Conservation (phyloP, 805 yeast genomes). For the Tetrapisispora nanseiensis region DNA sequence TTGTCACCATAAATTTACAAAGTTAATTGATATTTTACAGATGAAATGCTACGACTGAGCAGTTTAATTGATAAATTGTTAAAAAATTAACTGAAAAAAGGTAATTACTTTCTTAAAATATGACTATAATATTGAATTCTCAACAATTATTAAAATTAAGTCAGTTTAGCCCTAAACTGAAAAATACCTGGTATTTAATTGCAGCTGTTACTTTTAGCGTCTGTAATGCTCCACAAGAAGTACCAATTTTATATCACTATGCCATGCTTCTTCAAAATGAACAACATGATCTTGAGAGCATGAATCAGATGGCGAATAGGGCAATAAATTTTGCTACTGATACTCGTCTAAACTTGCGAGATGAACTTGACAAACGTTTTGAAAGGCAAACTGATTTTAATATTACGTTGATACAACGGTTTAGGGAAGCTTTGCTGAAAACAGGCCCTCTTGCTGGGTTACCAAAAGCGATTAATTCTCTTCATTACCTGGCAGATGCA, state of each 20-base stretch:
- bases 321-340: conserved; percentile 13
- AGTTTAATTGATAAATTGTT: no score
- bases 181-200: conserved; percentile 59
- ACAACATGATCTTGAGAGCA: conserved; percentile 8
- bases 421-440: conserved; percentile 72
- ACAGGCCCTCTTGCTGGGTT: conserved; percentile 72
- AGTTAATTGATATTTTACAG: no score
- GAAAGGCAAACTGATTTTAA: conserved; percentile 14
- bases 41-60: no score
- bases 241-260: conserved; percentile 65
- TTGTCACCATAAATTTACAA: no score
- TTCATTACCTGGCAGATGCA: conserved; percentile 50
- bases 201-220: conserved; percentile 78
- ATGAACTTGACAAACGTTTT: conserved; percentile 15
- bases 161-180: conserved; percentile 40
- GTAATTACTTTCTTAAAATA: no score
- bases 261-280: conserved; percentile 35
- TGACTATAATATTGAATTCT: conserved; percentile 19
- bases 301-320: conserved; percentile 13
- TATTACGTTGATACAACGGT: conserved; percentile 36
- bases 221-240: conserved; percentile 73
- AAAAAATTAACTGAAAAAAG: no score
- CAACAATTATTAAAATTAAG: conserved; percentile 23
- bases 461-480: conserved; percentile 75
- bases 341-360: conserved; percentile 1